Conservation (phyloP, 2,329 filamentous ascomycete genomes). For the Venturia carpophila region DNA sequence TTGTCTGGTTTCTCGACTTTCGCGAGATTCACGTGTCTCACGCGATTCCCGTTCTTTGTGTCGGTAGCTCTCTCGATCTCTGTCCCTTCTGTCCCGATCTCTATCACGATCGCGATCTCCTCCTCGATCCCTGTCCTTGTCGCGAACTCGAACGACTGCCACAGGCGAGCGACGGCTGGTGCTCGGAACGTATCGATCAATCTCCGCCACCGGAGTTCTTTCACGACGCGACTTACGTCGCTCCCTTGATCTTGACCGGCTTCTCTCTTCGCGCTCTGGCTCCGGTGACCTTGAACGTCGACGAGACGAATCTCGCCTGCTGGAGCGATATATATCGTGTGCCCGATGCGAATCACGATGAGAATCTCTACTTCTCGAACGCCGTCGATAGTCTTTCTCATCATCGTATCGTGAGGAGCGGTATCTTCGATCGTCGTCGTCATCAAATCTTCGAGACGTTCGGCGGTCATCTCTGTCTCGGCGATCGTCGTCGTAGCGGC, state of each 20-base stretch:
- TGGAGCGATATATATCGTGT: constrained; percentile 13
- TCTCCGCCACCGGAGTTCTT: neutral
- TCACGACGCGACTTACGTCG: constrained; percentile 13
- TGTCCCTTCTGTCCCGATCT: constrained; percentile 11
- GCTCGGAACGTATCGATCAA: constrained; percentile 17
- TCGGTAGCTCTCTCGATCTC: constrained; percentile 11
- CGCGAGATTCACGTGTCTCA: constrained; percentile 20
- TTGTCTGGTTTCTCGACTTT: constrained; percentile 21
- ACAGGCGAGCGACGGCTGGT: constrained; percentile 15
- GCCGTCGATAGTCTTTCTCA: constrained; percentile 14
- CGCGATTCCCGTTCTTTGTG: constrained; percentile 6
- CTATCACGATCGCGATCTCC: constrained; percentile 27
- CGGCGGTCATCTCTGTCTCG: constrained; percentile 4
- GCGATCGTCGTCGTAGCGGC: constrained; percentile 20
- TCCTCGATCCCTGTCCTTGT: constrained; percentile 23
- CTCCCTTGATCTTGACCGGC: constrained; percentile 8
- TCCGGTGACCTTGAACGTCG: constrained; percentile 6
- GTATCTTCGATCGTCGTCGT: constrained; percentile 14
- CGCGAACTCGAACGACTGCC: constrained; percentile 19
- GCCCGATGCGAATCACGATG: constrained; percentile 1
- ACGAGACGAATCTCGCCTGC: constrained; percentile 4
- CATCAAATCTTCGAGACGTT: constrained; percentile 23
- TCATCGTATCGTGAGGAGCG: constrained; percentile 23
- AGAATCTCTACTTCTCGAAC: constrained; percentile 2
- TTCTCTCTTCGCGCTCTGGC: neutral